Evolutionary conservation across 176 grass and related monocot species (phyloP).

Genomic region (Triticum timopheevii): DNA sequence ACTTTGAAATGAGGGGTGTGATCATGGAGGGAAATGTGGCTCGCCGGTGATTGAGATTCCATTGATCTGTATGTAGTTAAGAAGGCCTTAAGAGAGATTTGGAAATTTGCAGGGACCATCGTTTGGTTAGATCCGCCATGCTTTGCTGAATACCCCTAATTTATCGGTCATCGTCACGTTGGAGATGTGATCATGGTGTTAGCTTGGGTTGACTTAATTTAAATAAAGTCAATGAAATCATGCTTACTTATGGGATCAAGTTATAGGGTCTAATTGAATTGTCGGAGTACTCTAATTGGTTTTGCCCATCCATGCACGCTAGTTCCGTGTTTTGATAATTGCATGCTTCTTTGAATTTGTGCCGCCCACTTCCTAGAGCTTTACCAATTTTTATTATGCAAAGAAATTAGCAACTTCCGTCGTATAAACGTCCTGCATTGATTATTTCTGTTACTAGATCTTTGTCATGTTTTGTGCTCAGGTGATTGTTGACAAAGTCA

Average conservation of each 20-base stretch:
- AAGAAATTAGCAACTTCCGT: not conserved
- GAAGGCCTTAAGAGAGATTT: not conserved
- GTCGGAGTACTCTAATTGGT: not conserved
- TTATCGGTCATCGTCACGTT: not conserved
- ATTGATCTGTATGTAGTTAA: not conserved
- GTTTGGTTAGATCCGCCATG: slow-evolving; percentile 15
- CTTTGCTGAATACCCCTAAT: not conserved
- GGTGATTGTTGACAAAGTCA: not conserved
- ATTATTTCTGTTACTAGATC: not conserved
- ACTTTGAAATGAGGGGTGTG: not conserved
- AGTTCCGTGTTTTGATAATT: not conserved
- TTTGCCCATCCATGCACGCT: not conserved
- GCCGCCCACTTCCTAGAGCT: not conserved
- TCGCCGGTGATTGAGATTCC: not conserved
- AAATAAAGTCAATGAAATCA: not conserved
- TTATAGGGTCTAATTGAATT: not conserved
- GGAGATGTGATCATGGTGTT: not conserved
- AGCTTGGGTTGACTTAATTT: slow-evolving; percentile 1
- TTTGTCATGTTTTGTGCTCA: not conserved
- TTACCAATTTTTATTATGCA: not conserved
- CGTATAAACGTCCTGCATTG: not conserved
- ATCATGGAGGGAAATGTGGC: not conserved
- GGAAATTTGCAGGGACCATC: not conserved
- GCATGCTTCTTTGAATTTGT: not conserved
- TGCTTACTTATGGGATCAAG: not conserved